These are phyloP conservation scores for Starmera pachycereana DNA, from an alignment of 805 yeast species.

Conservation along the genomic window DNA sequence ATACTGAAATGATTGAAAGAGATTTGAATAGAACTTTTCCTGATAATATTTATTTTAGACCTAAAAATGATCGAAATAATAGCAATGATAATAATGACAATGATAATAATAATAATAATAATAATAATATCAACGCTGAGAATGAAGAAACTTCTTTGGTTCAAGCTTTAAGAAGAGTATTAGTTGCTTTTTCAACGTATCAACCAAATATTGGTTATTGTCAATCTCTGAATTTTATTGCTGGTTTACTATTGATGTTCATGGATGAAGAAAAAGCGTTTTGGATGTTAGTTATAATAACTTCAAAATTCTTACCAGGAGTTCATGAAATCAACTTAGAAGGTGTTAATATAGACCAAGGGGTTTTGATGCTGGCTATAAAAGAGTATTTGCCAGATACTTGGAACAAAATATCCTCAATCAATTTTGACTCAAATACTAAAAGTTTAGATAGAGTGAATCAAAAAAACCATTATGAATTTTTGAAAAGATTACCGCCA, in stretches of 20 bases:
- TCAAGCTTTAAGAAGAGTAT: conserved; percentile 64
- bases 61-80: conserved; percentile 12
- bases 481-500: conserved; percentile 75
- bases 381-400: conserved; percentile 75
- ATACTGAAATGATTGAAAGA: conserved; percentile 88
- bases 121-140: neutral
- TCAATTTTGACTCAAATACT: conserved; percentile 29
- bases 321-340: conserved; percentile 84
- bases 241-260: conserved; percentile 75
- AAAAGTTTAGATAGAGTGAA: neutral
- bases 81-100: no score
- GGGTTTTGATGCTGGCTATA: conserved; percentile 80
- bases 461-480: conserved; percentile 26
- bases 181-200: conserved; percentile 74
- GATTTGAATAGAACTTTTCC: conserved; percentile 94
- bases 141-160: conserved; percentile 53
- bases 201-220: conserved; percentile 93
- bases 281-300: conserved; percentile 91
- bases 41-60: conserved; percentile 75
- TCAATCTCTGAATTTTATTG: conserved; percentile 87
- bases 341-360: conserved; percentile 93
- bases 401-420: conserved; percentile 45
- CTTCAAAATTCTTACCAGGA: conserved; percentile 79
- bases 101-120: conserved; percentile 1
- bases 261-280: conserved; percentile 86